Evolutionary conservation across 441 rosid genomes (phyloP).

Genomic region (Brassica hybrid): DNA sequence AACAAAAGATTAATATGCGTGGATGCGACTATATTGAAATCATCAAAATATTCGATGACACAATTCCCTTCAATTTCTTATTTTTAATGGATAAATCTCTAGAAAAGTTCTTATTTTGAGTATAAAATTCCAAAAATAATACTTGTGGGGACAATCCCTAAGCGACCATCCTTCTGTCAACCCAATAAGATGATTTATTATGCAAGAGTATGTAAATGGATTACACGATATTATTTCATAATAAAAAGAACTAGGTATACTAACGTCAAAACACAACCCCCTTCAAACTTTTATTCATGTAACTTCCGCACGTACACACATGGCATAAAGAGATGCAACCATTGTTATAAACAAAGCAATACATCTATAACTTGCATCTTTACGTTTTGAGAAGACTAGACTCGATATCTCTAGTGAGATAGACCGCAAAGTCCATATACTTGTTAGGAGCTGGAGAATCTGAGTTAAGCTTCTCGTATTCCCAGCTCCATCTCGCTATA

Average conservation of each 20-base stretch:
- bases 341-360: not conserved
- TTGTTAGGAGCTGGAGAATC: constrained; percentile 33
- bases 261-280: not conserved
- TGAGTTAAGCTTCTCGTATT: constrained; percentile 34
- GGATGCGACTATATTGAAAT: not conserved
- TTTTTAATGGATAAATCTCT: too few species aligned
- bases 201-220: not conserved
- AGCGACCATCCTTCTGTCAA: not conserved
- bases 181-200: not conserved
- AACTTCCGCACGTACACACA: constrained; percentile 8
- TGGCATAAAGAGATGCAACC: not conserved
- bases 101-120: too few species aligned
- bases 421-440: constrained; percentile 31
- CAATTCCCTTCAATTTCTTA: not conserved
- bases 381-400: constrained; percentile 32
- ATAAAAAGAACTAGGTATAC: not conserved
- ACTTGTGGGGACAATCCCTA: not conserved
- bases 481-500: constrained; percentile 39
- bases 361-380: not conserved
- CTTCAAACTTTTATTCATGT: not conserved
- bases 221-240: not conserved
- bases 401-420: constrained; percentile 35
- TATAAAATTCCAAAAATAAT: too few species aligned
- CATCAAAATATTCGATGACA: not conserved
- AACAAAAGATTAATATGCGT: not conserved